phyloP scores from a whole-genome alignment of 495 filamentous ascomycete species.

The Hyaloscypha variabilis region DNA sequence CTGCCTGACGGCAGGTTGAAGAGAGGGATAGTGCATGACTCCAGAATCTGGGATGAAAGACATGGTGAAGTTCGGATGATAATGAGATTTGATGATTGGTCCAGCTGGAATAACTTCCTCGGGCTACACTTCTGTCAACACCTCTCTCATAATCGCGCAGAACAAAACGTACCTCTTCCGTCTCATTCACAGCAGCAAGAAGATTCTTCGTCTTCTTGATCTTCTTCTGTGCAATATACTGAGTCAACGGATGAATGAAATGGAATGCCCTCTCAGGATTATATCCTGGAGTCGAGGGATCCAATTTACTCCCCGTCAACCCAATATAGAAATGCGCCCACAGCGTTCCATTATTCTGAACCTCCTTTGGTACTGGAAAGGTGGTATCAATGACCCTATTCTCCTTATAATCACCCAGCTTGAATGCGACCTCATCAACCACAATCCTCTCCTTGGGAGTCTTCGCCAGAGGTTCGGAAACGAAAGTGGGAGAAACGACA shows the following conservation, averaged over 20 bases:
- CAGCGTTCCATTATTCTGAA: constrained; percentile 90
- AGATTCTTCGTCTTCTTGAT: constrained; percentile 87
- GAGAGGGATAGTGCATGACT: constrained; percentile 59
- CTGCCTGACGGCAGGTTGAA: constrained; percentile 75
- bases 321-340: constrained; percentile 93
- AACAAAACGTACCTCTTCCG: constrained; percentile 37
- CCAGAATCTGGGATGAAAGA: constrained; percentile 85
- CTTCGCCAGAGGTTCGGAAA: constrained; percentile 65
- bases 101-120: constrained; percentile 53
- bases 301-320: constrained; percentile 70
- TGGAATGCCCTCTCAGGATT: constrained; percentile 76
- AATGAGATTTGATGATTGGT: constrained; percentile 79
- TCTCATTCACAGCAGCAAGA: constrained; percentile 60
- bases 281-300: constrained; percentile 72
- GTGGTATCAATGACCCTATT: constrained; percentile 75
- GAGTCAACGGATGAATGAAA: constrained; percentile 82
- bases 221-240: constrained; percentile 92
- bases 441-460: constrained; percentile 62
- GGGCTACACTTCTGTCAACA: constrained; percentile 20
- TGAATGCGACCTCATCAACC: constrained; percentile 78
- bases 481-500: constrained; percentile 77
- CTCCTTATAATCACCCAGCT: constrained; percentile 79
- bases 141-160: constrained; percentile 15
- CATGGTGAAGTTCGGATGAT: constrained; percentile 93
- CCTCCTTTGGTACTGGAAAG: constrained; percentile 74